phyloP scores from a whole-genome alignment of 2,329 filamentous ascomycete genomes.

The Sporothrix globosa region DNA sequence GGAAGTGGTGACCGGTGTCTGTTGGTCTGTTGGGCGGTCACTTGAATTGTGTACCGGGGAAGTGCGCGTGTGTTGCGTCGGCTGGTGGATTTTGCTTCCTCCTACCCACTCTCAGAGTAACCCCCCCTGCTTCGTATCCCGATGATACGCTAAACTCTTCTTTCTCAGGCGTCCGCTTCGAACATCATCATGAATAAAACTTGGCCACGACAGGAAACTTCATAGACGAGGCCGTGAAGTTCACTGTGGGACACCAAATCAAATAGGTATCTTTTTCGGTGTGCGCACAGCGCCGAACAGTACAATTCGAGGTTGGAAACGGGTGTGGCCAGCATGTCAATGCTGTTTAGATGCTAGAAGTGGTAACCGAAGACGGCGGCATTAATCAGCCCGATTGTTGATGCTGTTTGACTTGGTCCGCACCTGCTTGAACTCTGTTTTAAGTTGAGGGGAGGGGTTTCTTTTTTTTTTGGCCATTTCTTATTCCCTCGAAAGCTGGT shows the following conservation, averaged over 20 bases:
- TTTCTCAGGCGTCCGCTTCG: not conserved
- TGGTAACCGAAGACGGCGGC: not conserved
- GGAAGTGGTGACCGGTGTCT: not conserved
- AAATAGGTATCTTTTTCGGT: not conserved
- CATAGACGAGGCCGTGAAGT: too few relatives aligned
- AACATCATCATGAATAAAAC: constrained; percentile 3
- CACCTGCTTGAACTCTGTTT: not conserved
- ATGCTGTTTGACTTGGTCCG: not conserved
- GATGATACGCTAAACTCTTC: constrained; percentile 10
- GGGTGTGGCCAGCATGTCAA: not conserved
- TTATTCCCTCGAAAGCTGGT: not conserved
- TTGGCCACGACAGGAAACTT: too few relatives aligned
- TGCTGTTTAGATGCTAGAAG: not conserved
- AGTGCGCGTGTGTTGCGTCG: not conserved
- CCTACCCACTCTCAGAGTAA: constrained; percentile 9
- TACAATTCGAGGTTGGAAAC: not conserved
- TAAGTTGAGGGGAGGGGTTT: not conserved
- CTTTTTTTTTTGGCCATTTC: too few relatives aligned
- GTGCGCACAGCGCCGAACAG: not conserved
- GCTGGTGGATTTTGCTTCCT: not conserved
- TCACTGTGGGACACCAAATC: not conserved
- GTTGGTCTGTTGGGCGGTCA: constrained; percentile 12
- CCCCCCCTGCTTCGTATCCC: not conserved
- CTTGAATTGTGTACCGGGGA: not conserved
- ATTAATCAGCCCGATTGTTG: constrained; percentile 10